phyloP scores from a whole-genome alignment of 2,329 filamentous ascomycete genomes.

The Lasiodiplodia sp. region DNA sequence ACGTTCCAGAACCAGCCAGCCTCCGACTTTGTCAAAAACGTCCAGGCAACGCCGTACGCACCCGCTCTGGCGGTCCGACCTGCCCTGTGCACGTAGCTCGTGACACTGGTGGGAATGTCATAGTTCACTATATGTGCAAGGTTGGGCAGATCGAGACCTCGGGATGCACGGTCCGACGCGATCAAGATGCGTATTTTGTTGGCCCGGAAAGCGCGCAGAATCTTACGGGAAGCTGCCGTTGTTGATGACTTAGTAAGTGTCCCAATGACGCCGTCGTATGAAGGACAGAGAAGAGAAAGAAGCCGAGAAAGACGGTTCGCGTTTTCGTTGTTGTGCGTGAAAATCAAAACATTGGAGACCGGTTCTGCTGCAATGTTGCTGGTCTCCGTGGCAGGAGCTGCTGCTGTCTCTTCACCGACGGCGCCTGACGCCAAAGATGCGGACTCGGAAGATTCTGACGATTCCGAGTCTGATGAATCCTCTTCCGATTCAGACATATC shows the following conservation, averaged over 20 bases:
- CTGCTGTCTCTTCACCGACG: constrained; percentile 14
- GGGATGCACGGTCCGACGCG: constrained; percentile 90
- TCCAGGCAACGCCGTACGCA: constrained; percentile 80
- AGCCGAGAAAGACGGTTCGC: constrained; percentile 87
- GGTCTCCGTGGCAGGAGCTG: background rate
- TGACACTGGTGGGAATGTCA: constrained; percentile 81
- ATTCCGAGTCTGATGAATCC: constrained; percentile 34
- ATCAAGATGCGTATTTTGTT: constrained; percentile 76
- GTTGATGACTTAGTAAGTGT: constrained; percentile 80
- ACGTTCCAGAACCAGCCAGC: constrained; percentile 92
- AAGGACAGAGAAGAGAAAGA: constrained; percentile 70
- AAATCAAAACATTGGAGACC: constrained; percentile 69
- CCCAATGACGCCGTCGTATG: constrained; percentile 64
- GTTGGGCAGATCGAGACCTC: constrained; percentile 82
- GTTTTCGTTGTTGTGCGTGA: constrained; percentile 88
- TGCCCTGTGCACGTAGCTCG: constrained; percentile 88
- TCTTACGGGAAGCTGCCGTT: constrained; percentile 72
- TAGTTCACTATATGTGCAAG: constrained; percentile 92
- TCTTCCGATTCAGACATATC: constrained; percentile 32
- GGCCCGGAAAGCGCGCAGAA: constrained; percentile 69
- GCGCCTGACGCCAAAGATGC: background rate
- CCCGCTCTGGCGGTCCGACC: constrained; percentile 89
- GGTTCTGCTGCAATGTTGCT: constrained; percentile 32
- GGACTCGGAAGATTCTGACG: constrained; percentile 12
- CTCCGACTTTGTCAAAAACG: constrained; percentile 80